Conservation (phyloP, 129 eudicot genomes). For the Chrysanthemum seticuspe region DNA sequence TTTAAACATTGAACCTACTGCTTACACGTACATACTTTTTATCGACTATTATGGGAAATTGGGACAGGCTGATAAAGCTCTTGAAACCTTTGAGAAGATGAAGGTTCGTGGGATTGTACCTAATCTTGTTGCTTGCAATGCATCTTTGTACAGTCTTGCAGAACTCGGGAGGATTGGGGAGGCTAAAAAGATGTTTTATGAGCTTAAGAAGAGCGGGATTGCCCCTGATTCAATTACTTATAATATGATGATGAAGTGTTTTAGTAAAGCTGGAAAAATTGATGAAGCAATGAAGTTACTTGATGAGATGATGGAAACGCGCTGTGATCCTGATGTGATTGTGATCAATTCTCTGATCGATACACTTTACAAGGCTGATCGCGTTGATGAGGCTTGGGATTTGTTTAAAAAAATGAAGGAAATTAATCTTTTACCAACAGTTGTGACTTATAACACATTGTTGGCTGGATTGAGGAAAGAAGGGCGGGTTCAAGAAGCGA, state of each 20-base stretch:
- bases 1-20: constrained; percentile 55
- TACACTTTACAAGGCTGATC: constrained; percentile 75
- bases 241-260: constrained; percentile 98
- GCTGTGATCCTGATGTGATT: constrained; percentile 77
- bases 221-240: constrained; percentile 91
- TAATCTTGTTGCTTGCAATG: constrained; percentile 84
- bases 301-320: constrained; percentile 67
- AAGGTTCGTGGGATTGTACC: constrained; percentile 82
- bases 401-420: constrained; percentile 74
- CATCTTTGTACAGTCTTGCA: constrained; percentile 86
- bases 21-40: constrained; percentile 77
- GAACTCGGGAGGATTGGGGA: constrained; percentile 71
- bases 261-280: constrained; percentile 65
- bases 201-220: constrained; percentile 73
- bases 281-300: constrained; percentile 74
- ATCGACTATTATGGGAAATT: constrained; percentile 86
- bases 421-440: constrained; percentile 68
- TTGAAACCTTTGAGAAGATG: constrained; percentile 82
- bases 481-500: constrained; percentile 70
- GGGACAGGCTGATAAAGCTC: constrained; percentile 75
- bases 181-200: constrained; percentile 66
- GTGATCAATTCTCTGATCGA: constrained; percentile 77
- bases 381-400: constrained; percentile 87
- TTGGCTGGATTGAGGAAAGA: constrained; percentile 89
- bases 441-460: constrained; percentile 87